phyloP scores from a whole-genome alignment of 176 grass and related monocot species.

The Aegilops sharonensis region DNA sequence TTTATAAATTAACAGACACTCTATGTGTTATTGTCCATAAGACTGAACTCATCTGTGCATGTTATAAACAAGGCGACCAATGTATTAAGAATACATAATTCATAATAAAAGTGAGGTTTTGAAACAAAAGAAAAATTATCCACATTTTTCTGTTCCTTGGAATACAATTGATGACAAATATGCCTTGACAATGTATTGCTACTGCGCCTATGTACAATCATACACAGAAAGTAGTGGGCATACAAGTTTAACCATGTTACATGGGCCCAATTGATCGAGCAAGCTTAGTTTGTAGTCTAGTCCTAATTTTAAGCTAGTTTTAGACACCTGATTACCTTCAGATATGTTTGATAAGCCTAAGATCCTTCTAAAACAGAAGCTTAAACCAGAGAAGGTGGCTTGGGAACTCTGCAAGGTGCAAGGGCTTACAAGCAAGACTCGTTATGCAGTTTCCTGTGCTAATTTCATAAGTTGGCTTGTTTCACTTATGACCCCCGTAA shows the following conservation, averaged over 20 bases:
- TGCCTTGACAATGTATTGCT: constrained; percentile 5
- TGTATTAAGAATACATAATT: constrained; percentile 23
- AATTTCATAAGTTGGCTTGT: constrained; percentile 3
- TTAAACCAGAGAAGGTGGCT: neutral
- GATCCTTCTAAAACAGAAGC: constrained; percentile 28
- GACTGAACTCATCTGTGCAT: neutral
- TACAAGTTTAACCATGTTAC: neutral
- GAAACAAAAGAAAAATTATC: neutral
- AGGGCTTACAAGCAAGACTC: constrained; percentile 5
- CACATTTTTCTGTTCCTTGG: constrained; percentile 5
- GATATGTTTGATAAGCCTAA: constrained; percentile 9
- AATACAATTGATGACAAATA: constrained; percentile 12
- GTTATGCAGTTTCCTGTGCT: constrained; percentile 6
- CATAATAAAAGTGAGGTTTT: constrained; percentile 3
- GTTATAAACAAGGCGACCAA: neutral
- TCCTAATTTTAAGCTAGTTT: neutral
- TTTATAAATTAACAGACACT: constrained; percentile 17
- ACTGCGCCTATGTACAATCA: neutral
- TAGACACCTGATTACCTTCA: constrained; percentile 3
- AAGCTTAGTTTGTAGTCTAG: neutral
- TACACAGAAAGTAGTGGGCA: neutral
- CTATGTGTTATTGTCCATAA: constrained; percentile 11
- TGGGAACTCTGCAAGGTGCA: constrained; percentile 11
- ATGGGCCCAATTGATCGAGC: neutral
- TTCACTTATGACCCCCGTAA: constrained; percentile 19